Base-by-base conservation (phyloP, 352 stramenopile genomes). In the Globisporangium nodosum region DNA sequence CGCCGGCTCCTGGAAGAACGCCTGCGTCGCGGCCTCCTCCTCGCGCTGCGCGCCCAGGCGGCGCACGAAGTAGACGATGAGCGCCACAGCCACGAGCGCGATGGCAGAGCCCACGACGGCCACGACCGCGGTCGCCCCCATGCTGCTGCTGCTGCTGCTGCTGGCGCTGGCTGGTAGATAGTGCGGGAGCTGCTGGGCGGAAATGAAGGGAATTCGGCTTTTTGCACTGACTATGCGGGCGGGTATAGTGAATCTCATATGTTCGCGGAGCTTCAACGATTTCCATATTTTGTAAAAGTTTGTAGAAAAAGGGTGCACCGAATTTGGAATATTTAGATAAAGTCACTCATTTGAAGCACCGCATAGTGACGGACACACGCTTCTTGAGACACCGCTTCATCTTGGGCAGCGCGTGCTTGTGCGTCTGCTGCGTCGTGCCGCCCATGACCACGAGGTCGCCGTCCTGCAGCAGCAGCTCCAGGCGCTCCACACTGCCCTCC, bases 1-100 rank as follows among this genome's bases (percentile, higher is more conserved):
- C 33, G 71, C 52, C 8, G 73, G 62, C 37, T 87, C 77, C 27
- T 81, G 66, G 33, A 87, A 74, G 45, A 88, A 85, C 37, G 82
- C 67, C 53, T 76, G 65, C 40, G 70, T 64, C 6, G 60, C 40
- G 40, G 40, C 60, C 50, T 76, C 62, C 39, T 76, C 56, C 39
- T 79, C 66, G 47, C 69, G 68, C 40, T 81, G 70, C 31, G 65
- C 52, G 37, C 68, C 58, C 11, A 81, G 62, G 31, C 65, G 66
- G 21, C 74, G 64, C 46, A 71, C 66, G 57, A 82, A 79, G 52
- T 80, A 66, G 27, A 76, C 65, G 60, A 87, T 59, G 57, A 87
- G 62, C 46, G 68, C 59, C 30, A 80, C 63, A 13, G 61, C 60
- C 9, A 68, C 68, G 31, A 87, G 60, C 52, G 71, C 78, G 43